Percentiles rank a stretch among this genome's conserved stretches.
Conservation (phyloP, 2,329 filamentous ascomycete genomes). For the Fusarium sp. region DNA sequence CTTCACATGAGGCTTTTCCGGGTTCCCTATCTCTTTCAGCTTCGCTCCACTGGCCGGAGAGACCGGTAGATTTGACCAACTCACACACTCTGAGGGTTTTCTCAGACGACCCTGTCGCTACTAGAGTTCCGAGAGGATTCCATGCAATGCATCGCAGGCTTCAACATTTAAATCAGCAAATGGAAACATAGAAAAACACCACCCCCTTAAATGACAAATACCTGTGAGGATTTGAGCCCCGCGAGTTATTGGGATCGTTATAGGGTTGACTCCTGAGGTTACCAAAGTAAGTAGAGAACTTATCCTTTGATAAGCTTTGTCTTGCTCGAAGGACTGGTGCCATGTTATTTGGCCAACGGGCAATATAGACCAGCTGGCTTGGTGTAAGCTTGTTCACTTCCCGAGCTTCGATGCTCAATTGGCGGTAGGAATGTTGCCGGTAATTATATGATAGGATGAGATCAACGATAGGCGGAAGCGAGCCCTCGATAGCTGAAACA, state of each 20-base stretch:
- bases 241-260: slow-evolving; percentile 68
- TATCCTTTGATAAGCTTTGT: slow-evolving; percentile 74
- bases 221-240: slow-evolving; percentile 68
- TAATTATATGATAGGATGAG: neutral
- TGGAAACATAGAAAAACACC: neutral
- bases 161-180: slow-evolving; percentile 28
- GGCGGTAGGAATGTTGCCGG: neutral
- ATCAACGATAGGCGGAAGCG: neutral
- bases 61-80: slow-evolving; percentile 38
- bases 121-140: slow-evolving; percentile 85
- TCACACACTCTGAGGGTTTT: slow-evolving; percentile 79
- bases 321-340: slow-evolving; percentile 59
- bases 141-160: slow-evolving; percentile 86
- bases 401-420: neutral
- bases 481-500: neutral
- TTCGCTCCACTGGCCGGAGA: neutral
- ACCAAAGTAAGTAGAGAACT: slow-evolving; percentile 75
- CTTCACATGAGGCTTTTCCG: slow-evolving; percentile 78
- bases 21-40: slow-evolving; percentile 69
- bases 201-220: slow-evolving; percentile 52
- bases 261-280: slow-evolving; percentile 79
- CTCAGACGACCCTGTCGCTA: slow-evolving; percentile 83
- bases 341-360: slow-evolving; percentile 49
- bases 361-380: neutral
- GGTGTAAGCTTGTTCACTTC: neutral